Evolutionary conservation across 495 filamentous ascomycete genomes (phyloP).

Genomic region (Hyphodiscus hymeniophilus): DNA sequence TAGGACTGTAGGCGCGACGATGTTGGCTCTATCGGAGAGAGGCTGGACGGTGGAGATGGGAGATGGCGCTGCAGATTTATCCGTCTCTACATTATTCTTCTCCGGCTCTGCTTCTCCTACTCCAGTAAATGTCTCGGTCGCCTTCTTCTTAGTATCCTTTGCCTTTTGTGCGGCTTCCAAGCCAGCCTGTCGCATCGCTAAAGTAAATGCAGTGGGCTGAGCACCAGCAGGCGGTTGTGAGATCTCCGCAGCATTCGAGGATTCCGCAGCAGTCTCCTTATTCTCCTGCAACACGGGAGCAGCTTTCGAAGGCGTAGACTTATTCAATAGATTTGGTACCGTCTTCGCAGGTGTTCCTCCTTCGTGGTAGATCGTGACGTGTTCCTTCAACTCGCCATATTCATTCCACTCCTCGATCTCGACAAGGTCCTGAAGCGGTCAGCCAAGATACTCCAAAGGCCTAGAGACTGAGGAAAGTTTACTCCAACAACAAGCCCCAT

Average conservation of each 20-base stretch:
- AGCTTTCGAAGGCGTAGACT: constrained; percentile 19
- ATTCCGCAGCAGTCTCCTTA: constrained; percentile 13
- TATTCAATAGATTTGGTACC: background rate
- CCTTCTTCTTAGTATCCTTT: constrained; percentile 33
- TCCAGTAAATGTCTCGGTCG: constrained; percentile 12
- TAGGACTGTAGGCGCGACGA: constrained; percentile 16
- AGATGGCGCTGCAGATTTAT: constrained; percentile 16
- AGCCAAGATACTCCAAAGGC: background rate
- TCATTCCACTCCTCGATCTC: constrained; percentile 99
- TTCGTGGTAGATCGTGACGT: constrained; percentile 50
- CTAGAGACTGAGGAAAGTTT: constrained; percentile 16
- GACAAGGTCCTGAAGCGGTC: constrained; percentile 65
- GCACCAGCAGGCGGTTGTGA: constrained; percentile 2
- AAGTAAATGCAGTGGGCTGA: constrained; percentile 26
- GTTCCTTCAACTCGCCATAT: constrained; percentile 86
- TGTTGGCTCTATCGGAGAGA: background rate
- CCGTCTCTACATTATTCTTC: constrained; percentile 8
- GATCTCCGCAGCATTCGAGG: constrained; percentile 16
- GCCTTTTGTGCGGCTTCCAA: constrained; percentile 63
- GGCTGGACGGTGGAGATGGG: constrained; percentile 5
- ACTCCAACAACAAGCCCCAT: constrained; percentile 81
- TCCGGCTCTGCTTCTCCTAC: constrained; percentile 14
- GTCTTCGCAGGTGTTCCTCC: constrained; percentile 23
- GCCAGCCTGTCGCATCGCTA: constrained; percentile 56
- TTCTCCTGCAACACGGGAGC: constrained; percentile 4